Evolutionary conservation across 2,329 filamentous ascomycete genomes (phyloP).

Genomic region (Fusarium scirpi): DNA sequence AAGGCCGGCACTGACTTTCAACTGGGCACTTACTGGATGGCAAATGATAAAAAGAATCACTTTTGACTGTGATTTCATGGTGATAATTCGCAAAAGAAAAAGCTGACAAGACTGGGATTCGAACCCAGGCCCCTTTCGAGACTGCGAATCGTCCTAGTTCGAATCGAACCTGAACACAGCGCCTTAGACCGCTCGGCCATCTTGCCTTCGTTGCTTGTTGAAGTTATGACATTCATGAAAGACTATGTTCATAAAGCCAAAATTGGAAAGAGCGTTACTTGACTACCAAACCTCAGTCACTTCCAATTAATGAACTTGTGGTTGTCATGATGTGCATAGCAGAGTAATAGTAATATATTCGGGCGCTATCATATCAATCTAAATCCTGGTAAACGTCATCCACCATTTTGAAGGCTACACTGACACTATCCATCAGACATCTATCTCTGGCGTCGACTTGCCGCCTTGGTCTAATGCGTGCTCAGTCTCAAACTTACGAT

Average conservation of each 20-base stretch:
- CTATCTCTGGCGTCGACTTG: conserved; percentile 1
- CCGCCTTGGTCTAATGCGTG: conserved; percentile 22
- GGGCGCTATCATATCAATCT: not conserved
- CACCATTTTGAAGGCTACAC: not conserved
- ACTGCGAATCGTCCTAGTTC: conserved; percentile 40
- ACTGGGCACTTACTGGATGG: not conserved
- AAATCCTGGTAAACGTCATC: not conserved
- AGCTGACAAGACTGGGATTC: conserved; percentile 40
- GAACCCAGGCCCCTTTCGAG: conserved; percentile 43
- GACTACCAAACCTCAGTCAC: not conserved
- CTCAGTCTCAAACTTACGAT: conserved; percentile 42
- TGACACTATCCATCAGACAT: conserved; percentile 15
- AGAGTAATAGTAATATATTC: not conserved
- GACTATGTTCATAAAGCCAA: not conserved
- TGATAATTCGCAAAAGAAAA: not conserved
- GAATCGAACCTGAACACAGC: conserved; percentile 41
- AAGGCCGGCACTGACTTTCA: not conserved
- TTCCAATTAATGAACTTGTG: not conserved
- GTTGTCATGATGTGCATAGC: not conserved
- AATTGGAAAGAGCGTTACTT: not conserved
- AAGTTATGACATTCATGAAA: fast-evolving
- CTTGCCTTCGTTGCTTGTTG: conserved; percentile 24
- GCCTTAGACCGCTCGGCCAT: conserved; percentile 41
- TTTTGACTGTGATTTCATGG: fast-evolving
- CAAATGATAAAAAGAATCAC: not conserved